These are phyloP conservation scores for Nothophoma quercina DNA, from an alignment of 2,329 filamentous ascomycete species.

Conservation along the genomic window DNA sequence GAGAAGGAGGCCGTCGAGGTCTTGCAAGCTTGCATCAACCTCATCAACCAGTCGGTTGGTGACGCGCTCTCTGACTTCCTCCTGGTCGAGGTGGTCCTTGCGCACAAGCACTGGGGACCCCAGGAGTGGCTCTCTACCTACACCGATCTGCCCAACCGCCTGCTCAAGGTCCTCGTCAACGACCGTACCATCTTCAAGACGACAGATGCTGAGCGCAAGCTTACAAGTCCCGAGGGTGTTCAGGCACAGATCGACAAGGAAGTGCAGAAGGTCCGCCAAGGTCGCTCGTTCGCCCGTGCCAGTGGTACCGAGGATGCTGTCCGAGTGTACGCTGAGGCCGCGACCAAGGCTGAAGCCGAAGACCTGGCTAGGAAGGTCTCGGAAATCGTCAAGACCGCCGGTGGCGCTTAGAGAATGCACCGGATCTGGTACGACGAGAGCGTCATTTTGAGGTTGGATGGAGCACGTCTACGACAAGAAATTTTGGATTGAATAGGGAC, in stretches of 20 bases:
- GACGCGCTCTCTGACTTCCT: conserved; percentile 96
- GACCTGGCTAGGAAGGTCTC: conserved; percentile 87
- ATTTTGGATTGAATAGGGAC: not conserved
- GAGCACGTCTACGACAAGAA: not conserved
- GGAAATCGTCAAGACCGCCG: conserved; percentile 67
- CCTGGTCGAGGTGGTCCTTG: conserved; percentile 93
- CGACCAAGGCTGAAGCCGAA: conserved; percentile 86
- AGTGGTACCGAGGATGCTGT: conserved; percentile 97
- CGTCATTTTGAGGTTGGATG: conserved; percentile 9
- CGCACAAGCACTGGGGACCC: conserved; percentile 90
- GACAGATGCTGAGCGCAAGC: conserved; percentile 87
- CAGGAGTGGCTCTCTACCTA: conserved; percentile 94
- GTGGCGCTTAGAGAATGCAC: conserved; percentile 28
- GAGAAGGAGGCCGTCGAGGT: conserved; percentile 90
- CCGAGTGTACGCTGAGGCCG: conserved; percentile 93
- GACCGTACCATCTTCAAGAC: conserved; percentile 91
- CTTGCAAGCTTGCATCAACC: conserved; percentile 80
- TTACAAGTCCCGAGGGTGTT: conserved; percentile 78
- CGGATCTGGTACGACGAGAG: conserved; percentile 13
- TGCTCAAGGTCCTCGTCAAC: conserved; percentile 89
- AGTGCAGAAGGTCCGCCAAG: conserved; percentile 90
- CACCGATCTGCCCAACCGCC: conserved; percentile 89
- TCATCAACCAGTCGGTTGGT: conserved; percentile 98
- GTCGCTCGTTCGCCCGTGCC: conserved; percentile 87
- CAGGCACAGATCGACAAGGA: conserved; percentile 87